Base-by-base conservation (phyloP, 805 yeast species). In the Candida sphagnicola region DNA sequence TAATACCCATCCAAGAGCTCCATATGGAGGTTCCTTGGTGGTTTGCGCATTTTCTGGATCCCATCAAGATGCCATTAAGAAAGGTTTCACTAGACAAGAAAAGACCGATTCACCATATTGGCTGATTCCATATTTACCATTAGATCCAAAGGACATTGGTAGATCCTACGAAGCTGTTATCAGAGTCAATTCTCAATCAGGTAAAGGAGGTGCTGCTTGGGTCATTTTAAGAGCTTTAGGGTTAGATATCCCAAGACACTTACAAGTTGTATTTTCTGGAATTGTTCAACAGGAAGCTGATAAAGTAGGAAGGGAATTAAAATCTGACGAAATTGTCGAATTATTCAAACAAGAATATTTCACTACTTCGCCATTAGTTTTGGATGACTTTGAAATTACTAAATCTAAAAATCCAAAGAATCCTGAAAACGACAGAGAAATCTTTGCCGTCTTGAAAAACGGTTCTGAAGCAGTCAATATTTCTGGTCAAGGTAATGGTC, bases 191-290 rank as follows among this genome's bases (percentile, higher is more conserved):
- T 83, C 91, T 16, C 91, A 83, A 65, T 80, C 87, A n/a, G 91
- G 91, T 61, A 83, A 83, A 61, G 91, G 91, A 56, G 91, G 91
- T 61, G 87, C 90, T 33, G 87, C 90, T 16, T 83, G 91, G 91
- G 78, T 83, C 40, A 72, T 83, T 45, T 74, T 81, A 54, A 73
- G 85, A 63, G 68, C 84, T 23, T 64, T 82, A 49, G 89, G 86
- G 45, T 67, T 83, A 49, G 91, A 83, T 54, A 65, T 83, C 46
- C 91, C 91, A 57, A 75, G 88, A 67, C 67, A 66, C 39, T 65
- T 83, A 62, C 91, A 83, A 66, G 77, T 83, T 40, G 72, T 72
- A 42, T 83, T 83, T 62, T 80, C 88, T 11, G 67, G 70, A 19
- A 62, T 75, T 43, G 88, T 83, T 31, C 91, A 83, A 65, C 49